A percentile compares a stretch with the other conserved stretches of the same genome.
Evolutionary conservation across 306 rosid genomes (phyloP).

Genomic region (Cicer arietinum): DNA sequence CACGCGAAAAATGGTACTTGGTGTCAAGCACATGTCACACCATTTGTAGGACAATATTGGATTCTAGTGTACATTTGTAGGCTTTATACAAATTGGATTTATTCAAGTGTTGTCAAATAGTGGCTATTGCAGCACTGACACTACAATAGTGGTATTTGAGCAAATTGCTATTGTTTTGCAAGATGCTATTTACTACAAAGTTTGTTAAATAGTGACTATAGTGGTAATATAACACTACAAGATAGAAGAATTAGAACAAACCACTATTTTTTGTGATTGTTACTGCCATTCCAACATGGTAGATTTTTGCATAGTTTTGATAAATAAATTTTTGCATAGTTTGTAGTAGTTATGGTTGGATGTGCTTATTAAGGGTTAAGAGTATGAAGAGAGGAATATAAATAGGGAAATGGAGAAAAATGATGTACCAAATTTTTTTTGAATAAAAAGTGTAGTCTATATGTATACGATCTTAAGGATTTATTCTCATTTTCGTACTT

Average conservation of each 20-base stretch:
- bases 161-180: too few relatives aligned
- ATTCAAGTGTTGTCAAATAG: too few relatives aligned
- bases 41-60: too few relatives aligned
- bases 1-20: not conserved
- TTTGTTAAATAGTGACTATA: too few relatives aligned
- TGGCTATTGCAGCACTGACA: too few relatives aligned
- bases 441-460: not conserved
- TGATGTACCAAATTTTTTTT: not conserved
- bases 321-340: not conserved
- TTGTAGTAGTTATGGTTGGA: not conserved
- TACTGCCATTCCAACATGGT: not conserved
- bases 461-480: not conserved
- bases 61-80: too few relatives aligned
- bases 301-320: not conserved
- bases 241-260: too few relatives aligned
- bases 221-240: too few relatives aligned
- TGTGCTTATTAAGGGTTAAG: not conserved
- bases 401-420: conserved; percentile 6
- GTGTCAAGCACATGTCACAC: not conserved
- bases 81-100: too few relatives aligned
- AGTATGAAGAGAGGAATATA: not conserved
- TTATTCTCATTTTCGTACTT: not conserved
- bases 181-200: too few relatives aligned
- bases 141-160: too few relatives aligned
- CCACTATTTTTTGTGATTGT: too few relatives aligned